These are phyloP conservation scores for Angomonas deanei DNA, from an alignment of 208 protist species.

Conservation along the genomic window DNA sequence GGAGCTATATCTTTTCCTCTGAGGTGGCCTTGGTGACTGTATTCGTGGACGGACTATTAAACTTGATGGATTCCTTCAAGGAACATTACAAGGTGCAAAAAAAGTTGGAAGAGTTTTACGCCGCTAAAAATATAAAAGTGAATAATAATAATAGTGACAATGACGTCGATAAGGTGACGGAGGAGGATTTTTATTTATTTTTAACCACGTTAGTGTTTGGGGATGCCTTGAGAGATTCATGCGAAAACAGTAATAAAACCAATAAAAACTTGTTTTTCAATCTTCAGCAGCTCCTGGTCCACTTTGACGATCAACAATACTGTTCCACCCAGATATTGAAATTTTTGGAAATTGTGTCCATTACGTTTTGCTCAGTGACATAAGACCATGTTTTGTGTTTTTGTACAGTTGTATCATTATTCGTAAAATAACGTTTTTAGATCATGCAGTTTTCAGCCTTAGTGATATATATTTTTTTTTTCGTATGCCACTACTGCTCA, in stretches of 20 bases:
- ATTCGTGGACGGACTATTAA: neutral
- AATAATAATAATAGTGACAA: neutral
- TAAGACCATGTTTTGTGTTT: too few relatives aligned
- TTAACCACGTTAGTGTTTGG: neutral
- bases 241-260: too few relatives aligned
- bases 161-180: neutral
- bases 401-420: too few relatives aligned
- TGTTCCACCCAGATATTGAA: neutral
- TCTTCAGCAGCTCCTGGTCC: neutral
- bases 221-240: neutral
- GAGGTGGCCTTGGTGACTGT: neutral
- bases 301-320: too few relatives aligned
- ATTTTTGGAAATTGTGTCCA: neutral
- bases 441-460: too few relatives aligned
- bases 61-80: neutral
- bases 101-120: neutral
- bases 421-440: too few relatives aligned
- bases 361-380: neutral
- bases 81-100: neutral
- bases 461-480: neutral
- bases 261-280: neutral
- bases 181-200: conserved; percentile 3
- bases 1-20: neutral
- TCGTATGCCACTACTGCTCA: neutral
- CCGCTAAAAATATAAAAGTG: neutral